Conservation (phyloP, 2,329 filamentous ascomycete genomes). For the Fusarium fujikuroi region DNA sequence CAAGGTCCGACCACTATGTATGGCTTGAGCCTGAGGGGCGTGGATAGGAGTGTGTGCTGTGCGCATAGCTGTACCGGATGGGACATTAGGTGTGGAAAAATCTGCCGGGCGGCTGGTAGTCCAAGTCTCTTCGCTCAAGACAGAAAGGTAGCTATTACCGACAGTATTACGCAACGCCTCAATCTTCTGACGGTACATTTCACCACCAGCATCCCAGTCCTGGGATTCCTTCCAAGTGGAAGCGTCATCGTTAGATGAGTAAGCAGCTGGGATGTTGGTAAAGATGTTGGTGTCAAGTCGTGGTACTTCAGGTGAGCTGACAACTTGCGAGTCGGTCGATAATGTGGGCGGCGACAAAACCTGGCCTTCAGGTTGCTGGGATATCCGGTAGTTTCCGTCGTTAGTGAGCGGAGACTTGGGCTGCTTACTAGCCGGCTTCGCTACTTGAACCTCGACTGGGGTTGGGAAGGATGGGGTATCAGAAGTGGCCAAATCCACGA, state of each 20-base stretch:
- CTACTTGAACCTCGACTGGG: conserved; percentile 45
- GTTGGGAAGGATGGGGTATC: conserved; percentile 51
- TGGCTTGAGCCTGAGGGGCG: conserved; percentile 55
- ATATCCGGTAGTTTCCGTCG: conserved; percentile 58
- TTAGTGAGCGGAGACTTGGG: conserved; percentile 37
- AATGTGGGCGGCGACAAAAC: conserved; percentile 47
- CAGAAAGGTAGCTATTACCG: conserved; percentile 87
- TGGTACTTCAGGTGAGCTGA: conserved; percentile 39
- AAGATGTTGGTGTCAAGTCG: conserved; percentile 42
- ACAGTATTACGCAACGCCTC: conserved; percentile 87
- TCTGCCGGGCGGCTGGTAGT: conserved; percentile 44
- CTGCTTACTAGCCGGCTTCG: conserved; percentile 30
- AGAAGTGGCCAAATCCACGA: conserved; percentile 70
- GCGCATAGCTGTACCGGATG: conserved; percentile 45
- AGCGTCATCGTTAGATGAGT: conserved; percentile 22
- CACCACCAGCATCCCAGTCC: conserved; percentile 75
- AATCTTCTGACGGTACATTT: conserved; percentile 87
- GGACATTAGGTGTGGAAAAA: conserved; percentile 37
- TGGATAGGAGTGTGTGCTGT: conserved; percentile 48
- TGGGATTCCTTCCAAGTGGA: conserved; percentile 56
- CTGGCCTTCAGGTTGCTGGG: conserved; percentile 54
- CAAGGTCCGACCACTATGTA: conserved; percentile 64
- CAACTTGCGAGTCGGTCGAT: conserved; percentile 46
- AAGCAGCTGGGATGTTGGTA: conserved; percentile 31
- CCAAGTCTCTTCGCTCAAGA: conserved; percentile 82